Base-by-base conservation (phyloP, 2,329 filamentous ascomycete genomes). In the Nothophoma quercina region DNA sequence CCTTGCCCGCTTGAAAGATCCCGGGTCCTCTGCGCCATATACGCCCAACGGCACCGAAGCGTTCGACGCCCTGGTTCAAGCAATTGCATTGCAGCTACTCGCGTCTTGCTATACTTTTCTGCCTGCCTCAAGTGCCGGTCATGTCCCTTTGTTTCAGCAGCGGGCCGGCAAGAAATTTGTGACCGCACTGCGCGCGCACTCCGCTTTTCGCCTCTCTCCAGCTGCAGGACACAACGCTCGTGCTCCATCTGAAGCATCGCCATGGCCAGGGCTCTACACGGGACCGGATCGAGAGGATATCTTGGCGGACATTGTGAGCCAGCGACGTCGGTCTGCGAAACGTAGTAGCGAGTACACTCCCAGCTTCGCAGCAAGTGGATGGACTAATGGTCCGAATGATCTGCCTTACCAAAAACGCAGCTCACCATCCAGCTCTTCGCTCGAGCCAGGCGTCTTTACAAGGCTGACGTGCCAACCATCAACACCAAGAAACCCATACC, bases 171-270 rank as follows among this genome's bases (percentile, higher is more conserved):
- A 32, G 16, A 41, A n/a, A 21, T 16, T 51, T 4, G 47, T 64
- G 1, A 65, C 58, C 26, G 58, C 59, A 4, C 44, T 69, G 18
- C 54, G 47, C 8, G 47, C 64, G 13, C 64, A 64, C 46, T 50
- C 58, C 7, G 51, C 54, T 7, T 54, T 58, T 43, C 59, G 58
- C 5, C 59, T 62, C 19, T 51, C 63, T 22, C 68, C 67, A 28
- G 64, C 67, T 3, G 58, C 65, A 15, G 65, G 67, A 6, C 55
- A 69, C 19, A 64, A 69, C 25, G 60, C 67, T 18, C 62, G 62
- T 5, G 51, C 61, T 12, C 39, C 59, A 13, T 67, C 67, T 0
- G 63, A 67, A 40, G 55, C 51, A 0, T 46, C 53, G 3, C 26
- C 59, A 13, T 67, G 64, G 62, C 66, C 64, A 1, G 62, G 56